These are phyloP conservation scores for Mycena capillaripes DNA, from an alignment of 768 basidiomycete species.

Conservation along the genomic window DNA sequence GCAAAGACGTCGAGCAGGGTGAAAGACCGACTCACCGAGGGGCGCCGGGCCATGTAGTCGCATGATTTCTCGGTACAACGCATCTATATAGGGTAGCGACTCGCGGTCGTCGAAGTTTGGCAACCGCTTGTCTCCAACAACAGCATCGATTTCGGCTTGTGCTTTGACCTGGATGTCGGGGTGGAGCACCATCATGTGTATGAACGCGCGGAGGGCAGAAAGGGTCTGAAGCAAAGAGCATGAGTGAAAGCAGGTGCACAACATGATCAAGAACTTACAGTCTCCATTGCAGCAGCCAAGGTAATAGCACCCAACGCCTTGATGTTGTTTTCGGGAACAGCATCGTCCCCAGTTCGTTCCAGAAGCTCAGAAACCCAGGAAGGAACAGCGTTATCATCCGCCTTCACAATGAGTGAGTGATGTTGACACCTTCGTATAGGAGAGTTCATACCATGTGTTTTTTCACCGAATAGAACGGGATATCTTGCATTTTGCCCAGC, in stretches of 20 bases:
- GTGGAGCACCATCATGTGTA: conserved; percentile 49
- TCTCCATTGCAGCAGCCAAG: conserved; percentile 39
- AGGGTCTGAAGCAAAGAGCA: conserved; percentile 41
- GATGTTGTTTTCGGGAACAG: conserved; percentile 33
- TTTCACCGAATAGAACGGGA: conserved; percentile 36
- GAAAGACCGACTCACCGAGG: conserved; percentile 15
- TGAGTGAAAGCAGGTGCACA: neutral
- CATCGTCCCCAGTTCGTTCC: conserved; percentile 25
- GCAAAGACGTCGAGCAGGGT: neutral
- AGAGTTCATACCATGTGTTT: conserved; percentile 35
- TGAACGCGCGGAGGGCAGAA: conserved; percentile 46
- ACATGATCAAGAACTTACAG: conserved; percentile 5
- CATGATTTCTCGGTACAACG: conserved; percentile 32
- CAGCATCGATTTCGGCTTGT: conserved; percentile 48
- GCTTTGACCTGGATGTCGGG: conserved; percentile 47
- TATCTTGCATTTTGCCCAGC: conserved; percentile 34
- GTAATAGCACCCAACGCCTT: conserved; percentile 36
- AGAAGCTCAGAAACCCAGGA: conserved; percentile 38
- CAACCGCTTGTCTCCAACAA: conserved; percentile 35
- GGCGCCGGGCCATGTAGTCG: conserved; percentile 34
- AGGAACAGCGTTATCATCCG: conserved; percentile 32
- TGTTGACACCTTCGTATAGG: neutral
- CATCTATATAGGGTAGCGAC: conserved; percentile 31
- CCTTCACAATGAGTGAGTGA: conserved; percentile 1
- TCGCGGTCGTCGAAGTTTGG: conserved; percentile 36